phyloP scores from a whole-genome alignment of 1,139 yeast genomes.

The Blastobotrys apis region DNA sequence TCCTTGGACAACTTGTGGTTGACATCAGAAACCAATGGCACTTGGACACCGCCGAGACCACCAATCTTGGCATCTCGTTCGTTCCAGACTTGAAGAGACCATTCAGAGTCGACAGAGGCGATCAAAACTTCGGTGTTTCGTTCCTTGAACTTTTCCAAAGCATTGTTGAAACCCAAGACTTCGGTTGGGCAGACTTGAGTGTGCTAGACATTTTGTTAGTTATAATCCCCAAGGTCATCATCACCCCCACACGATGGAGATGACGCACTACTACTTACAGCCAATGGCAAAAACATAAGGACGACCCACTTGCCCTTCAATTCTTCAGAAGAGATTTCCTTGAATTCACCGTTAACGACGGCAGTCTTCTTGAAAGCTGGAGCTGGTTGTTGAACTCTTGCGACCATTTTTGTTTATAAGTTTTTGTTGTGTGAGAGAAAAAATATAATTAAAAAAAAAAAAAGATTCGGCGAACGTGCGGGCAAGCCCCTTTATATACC shows the following conservation, averaged over 20 bases:
- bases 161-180: constrained; percentile 97
- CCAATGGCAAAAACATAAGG: constrained; percentile 95
- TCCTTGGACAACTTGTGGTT: constrained; percentile 91
- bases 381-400: constrained; percentile 89
- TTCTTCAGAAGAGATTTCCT: constrained; percentile 88
- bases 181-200: constrained; percentile 99
- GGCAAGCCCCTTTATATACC: constrained; percentile 1
- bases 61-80: constrained; percentile 95
- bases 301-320: constrained; percentile 98
- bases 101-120: constrained; percentile 98
- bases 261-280: constrained; percentile 42
- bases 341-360: constrained; percentile 91
- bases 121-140: constrained; percentile 86
- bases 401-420: constrained; percentile 61
- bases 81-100: constrained; percentile 97
- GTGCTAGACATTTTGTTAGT: constrained; percentile 28
- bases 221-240: background rate
- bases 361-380: constrained; percentile 95
- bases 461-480: background rate
- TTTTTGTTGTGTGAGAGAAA: background rate
- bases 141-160: constrained; percentile 80
- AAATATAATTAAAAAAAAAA: background rate
- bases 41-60: constrained; percentile 92
- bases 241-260: background rate
- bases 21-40: constrained; percentile 94